Percentiles rank a stretch among this genome's conserved stretches.
These are phyloP conservation scores for Colletotrichum sp. DNA, from an alignment of 2,329 filamentous ascomycete genomes.

Conservation along the genomic window DNA sequence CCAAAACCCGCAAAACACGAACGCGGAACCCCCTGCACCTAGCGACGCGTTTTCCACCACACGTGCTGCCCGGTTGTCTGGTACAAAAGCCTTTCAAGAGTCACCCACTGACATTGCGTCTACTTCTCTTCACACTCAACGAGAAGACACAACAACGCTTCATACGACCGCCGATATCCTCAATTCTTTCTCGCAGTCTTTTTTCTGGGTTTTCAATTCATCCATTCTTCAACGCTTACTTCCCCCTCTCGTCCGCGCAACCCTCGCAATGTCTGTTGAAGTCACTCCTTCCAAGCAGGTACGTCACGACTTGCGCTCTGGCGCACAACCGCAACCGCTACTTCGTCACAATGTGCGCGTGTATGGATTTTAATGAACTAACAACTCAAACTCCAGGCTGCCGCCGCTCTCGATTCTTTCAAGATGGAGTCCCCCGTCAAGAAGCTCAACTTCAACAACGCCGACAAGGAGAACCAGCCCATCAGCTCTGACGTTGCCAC, in stretches of 20 bases:
- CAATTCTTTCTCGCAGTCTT: constrained; percentile 16
- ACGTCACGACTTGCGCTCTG: constrained; percentile 33
- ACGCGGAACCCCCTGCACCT: constrained; percentile 9
- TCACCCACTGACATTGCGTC: background rate
- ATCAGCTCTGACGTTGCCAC: constrained; percentile 54
- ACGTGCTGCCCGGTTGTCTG: constrained; percentile 6
- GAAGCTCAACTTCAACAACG: constrained; percentile 79
- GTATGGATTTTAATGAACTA: constrained; percentile 33
- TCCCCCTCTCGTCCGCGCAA: background rate
- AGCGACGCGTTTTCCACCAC: constrained; percentile 15
- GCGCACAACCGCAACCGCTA: background rate
- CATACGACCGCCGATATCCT: background rate
- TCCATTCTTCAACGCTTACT: background rate
- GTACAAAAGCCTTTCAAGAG: constrained; percentile 20
- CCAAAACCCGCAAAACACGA: background rate
- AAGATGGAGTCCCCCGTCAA: constrained; percentile 94
- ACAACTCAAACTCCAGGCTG: constrained; percentile 63
- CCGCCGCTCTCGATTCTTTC: constrained; percentile 83
- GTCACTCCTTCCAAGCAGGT: constrained; percentile 68
- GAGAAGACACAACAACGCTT: background rate
- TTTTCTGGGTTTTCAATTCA: constrained; percentile 8
- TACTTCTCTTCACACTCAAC: constrained; percentile 6
- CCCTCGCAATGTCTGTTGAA: constrained; percentile 73
- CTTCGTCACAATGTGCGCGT: background rate
- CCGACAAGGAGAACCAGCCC: constrained; percentile 82